A percentile compares a stretch with the other conserved stretches of the same genome.
Evolutionary conservation across 306 rosid genomes (phyloP).

Genomic region (Cicer chorassanicum): DNA sequence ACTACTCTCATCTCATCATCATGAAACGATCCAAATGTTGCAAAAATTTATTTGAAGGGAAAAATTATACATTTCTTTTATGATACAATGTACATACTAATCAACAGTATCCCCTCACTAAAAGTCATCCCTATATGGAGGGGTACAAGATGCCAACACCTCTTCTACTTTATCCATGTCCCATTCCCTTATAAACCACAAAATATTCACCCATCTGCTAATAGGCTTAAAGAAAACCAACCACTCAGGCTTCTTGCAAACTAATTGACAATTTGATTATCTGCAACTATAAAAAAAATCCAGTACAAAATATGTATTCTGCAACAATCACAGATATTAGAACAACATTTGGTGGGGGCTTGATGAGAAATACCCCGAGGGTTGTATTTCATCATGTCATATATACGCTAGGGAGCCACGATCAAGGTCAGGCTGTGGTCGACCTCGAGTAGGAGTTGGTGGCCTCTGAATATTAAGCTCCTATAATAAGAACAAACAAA

Average conservation of each 20-base stretch:
- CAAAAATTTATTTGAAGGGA: constrained; percentile 18
- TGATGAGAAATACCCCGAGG: constrained; percentile 28
- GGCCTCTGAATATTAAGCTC: constrained; percentile 99
- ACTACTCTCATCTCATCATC: neutral
- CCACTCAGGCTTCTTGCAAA: constrained; percentile 48
- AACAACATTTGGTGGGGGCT: constrained; percentile 36
- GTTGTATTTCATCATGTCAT: constrained; percentile 48
- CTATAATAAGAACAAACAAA: constrained; percentile 46
- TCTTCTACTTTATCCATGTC: constrained; percentile 47
- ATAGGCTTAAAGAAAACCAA: constrained; percentile 31
- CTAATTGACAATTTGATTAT: constrained; percentile 43
- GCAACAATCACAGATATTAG: constrained; percentile 36
- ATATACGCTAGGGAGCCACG: constrained; percentile 97
- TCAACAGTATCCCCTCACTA: constrained; percentile 52
- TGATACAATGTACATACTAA: constrained; percentile 55
- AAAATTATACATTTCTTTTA: constrained; percentile 38
- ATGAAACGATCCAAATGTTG: constrained; percentile 36
- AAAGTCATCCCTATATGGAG: constrained; percentile 43
- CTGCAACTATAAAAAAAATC: constrained; percentile 41
- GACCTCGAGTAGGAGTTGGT: constrained; percentile 97
- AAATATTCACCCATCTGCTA: constrained; percentile 43
- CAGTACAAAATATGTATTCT: constrained; percentile 32
- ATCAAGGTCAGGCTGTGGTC: constrained; percentile 98
- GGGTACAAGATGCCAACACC: constrained; percentile 49
- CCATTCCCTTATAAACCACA: constrained; percentile 47